phyloP scores from a whole-genome alignment of 2,329 filamentous ascomycete species.

The Scolecobasidium constrictum region DNA sequence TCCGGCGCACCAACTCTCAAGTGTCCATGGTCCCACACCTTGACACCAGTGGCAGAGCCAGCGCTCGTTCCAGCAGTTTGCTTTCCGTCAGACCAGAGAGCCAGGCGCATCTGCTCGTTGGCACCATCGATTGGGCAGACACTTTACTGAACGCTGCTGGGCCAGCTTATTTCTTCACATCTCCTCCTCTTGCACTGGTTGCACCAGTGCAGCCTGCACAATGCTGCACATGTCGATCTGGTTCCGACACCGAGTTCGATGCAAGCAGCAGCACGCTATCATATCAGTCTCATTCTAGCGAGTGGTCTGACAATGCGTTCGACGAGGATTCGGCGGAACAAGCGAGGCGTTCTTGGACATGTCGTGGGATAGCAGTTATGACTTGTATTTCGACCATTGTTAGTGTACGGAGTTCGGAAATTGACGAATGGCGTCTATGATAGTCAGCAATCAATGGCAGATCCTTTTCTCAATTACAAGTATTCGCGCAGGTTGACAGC shows the following conservation, averaged over 20 bases:
- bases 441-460: neutral
- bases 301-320: neutral
- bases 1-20: neutral
- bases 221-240: neutral
- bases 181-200: neutral
- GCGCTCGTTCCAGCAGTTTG: neutral
- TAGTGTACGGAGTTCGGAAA: neutral
- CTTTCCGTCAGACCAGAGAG: neutral
- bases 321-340: neutral
- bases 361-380: neutral
- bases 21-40: neutral
- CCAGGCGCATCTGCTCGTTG: neutral
- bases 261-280: neutral
- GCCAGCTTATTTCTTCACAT: neutral
- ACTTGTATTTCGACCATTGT: too few species aligned
- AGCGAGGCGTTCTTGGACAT: neutral
- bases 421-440: neutral
- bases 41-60: neutral
- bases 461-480: neutral
- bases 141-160: neutral
- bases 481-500: too few species aligned
- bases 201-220: neutral
- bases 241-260: neutral
- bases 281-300: neutral
- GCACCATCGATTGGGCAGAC: neutral